A percentile compares a stretch with the other conserved stretches of the same genome.
phyloP scores from a whole-genome alignment of 2,329 filamentous ascomycete genomes.

The Proliferodiscus dingleyae region DNA sequence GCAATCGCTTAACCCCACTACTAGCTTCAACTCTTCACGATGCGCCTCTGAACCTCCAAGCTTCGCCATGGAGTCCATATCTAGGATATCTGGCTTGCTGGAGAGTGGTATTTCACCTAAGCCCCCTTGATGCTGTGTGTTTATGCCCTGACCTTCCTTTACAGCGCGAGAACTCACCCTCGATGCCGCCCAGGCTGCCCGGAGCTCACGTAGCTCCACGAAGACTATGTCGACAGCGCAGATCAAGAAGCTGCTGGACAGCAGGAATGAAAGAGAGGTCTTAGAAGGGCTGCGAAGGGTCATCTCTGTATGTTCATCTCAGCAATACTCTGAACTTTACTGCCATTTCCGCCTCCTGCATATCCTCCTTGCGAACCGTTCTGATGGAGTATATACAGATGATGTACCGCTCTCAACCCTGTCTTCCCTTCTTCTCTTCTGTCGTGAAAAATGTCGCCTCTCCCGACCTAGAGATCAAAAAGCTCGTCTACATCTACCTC shows the following conservation, averaged over 20 bases:
- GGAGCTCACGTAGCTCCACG: constrained; percentile 56
- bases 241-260: constrained; percentile 92
- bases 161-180: constrained; percentile 93
- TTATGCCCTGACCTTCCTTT: constrained; percentile 14
- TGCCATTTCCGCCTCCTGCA: neutral
- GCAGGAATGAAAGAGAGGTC: constrained; percentile 86
- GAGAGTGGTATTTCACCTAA: constrained; percentile 70
- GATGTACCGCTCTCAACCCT: constrained; percentile 89
- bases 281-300: constrained; percentile 87
- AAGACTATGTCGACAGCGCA: constrained; percentile 71
- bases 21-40: constrained; percentile 11
- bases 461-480: constrained; percentile 90
- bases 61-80: constrained; percentile 82
- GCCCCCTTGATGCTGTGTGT: neutral
- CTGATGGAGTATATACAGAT: too few species aligned
- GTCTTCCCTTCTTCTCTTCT: constrained; percentile 90
- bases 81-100: constrained; percentile 86
- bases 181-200: constrained; percentile 88
- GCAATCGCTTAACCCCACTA: constrained; percentile 29
- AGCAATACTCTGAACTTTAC: neutral
- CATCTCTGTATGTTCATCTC: constrained; percentile 61
- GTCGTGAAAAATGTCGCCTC: constrained; percentile 98
- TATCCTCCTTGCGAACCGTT: too few species aligned
- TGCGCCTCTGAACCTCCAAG: constrained; percentile 18
- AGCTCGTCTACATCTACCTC: constrained; percentile 97